Conservation (phyloP, 179 eudicot genomes). For the Spinacia oleracea region DNA sequence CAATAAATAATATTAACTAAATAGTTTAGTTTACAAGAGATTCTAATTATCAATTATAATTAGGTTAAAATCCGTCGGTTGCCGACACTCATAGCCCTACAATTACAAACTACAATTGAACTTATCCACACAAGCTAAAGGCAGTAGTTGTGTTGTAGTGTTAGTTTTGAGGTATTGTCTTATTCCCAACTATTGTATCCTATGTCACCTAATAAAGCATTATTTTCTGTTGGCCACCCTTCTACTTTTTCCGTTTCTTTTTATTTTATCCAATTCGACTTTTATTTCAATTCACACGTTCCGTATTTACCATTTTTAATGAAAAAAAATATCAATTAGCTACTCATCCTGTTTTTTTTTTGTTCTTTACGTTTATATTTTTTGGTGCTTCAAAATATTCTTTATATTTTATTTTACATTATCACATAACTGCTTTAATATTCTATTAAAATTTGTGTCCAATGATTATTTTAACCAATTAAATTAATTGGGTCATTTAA, state of each 20-base stretch:
- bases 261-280: too few species aligned
- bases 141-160: neutral
- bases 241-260: neutral
- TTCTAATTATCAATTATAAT: neutral
- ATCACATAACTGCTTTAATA: too few species aligned
- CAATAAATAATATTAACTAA: neutral
- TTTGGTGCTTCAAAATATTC: too few species aligned
- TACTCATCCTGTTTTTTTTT: too few species aligned
- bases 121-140: slow-evolving; percentile 20
- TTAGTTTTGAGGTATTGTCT: neutral
- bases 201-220: slow-evolving; percentile 13
- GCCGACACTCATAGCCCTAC: slow-evolving; percentile 50
- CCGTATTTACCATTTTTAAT: too few species aligned
- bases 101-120: slow-evolving; percentile 1
- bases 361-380: too few species aligned
- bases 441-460: too few species aligned
- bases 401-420: too few species aligned
- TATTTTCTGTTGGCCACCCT: neutral
- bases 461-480: too few species aligned
- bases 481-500: too few species aligned
- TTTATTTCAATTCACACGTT: too few species aligned
- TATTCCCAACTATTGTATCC: neutral
- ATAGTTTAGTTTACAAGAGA: neutral
- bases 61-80: slow-evolving; percentile 33
- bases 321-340: too few species aligned